A percentile compares a stretch with the other conserved stretches of the same genome.
These are phyloP conservation scores for Penicillium sp. DNA, from an alignment of 2,329 filamentous ascomycete species.

Conservation along the genomic window DNA sequence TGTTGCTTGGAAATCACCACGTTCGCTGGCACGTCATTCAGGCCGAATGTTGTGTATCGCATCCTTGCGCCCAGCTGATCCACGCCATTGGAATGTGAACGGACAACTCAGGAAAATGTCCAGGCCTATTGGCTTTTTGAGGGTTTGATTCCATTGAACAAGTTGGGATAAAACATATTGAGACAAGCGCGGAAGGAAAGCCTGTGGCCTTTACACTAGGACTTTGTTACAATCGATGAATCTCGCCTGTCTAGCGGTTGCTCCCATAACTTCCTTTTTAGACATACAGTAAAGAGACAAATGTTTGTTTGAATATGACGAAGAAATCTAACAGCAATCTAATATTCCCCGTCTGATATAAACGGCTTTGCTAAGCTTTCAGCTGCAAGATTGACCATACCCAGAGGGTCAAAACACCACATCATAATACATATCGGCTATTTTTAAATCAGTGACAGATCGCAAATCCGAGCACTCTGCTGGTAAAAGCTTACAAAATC, in stretches of 20 bases:
- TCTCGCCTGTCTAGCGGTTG: neutral
- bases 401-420: neutral
- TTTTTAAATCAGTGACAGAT: neutral
- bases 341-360: no score
- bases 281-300: no score
- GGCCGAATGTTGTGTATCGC: constrained; percentile 24
- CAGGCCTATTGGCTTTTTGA: neutral
- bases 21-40: constrained; percentile 30
- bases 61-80: constrained; percentile 14
- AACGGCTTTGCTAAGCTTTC: no score
- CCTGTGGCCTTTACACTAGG: neutral
- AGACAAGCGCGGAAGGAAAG: neutral
- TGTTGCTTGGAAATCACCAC: constrained; percentile 22
- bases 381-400: neutral
- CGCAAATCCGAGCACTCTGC: neutral
- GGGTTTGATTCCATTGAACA: neutral
- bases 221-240: neutral
- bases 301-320: no score
- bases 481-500: constrained; percentile 17
- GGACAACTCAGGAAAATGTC: neutral
- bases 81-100: constrained; percentile 1
- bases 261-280: neutral
- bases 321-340: no score
- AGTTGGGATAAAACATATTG: neutral
- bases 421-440: constrained; percentile 4